A percentile compares a stretch with the other conserved stretches of the same genome.
Conservation (phyloP, 176 grass and related monocot species). For the Phoenix roebelenii region DNA sequence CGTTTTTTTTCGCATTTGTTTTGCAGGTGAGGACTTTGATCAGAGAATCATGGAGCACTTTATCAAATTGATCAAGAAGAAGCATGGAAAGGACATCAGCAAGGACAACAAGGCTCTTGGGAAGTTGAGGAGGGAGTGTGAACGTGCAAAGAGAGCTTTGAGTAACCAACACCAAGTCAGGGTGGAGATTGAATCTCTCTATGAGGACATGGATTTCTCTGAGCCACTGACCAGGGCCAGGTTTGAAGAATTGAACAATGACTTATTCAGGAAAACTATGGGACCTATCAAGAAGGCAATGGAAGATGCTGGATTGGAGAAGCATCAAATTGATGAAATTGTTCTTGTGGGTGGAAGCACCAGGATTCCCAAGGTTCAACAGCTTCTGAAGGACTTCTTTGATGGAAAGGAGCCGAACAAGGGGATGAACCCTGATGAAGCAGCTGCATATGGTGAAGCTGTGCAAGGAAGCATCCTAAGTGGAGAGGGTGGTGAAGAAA, state of each 20-base stretch:
- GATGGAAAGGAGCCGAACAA: conserved; percentile 52
- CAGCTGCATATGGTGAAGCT: conserved; percentile 49
- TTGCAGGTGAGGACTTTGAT: conserved; percentile 69
- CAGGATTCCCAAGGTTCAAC: conserved; percentile 72
- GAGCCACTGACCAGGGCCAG: conserved; percentile 50
- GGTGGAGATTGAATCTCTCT: conserved; percentile 47
- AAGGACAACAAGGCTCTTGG: conserved; percentile 43
- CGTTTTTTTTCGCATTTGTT: background rate
- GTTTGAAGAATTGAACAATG: conserved; percentile 63
- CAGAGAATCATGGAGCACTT: conserved; percentile 66
- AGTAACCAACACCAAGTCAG: conserved; percentile 59
- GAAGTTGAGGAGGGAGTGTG: conserved; percentile 52
- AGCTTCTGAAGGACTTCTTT: conserved; percentile 62
- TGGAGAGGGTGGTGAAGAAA: conserved; percentile 41
- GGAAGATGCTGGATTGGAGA: conserved; percentile 49
- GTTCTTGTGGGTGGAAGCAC: conserved; percentile 76
- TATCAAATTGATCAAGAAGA: conserved; percentile 54
- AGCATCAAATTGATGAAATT: conserved; percentile 49
- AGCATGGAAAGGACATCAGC: conserved; percentile 46
- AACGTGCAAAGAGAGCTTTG: conserved; percentile 61
- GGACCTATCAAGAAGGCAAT: conserved; percentile 63
- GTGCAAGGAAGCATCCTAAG: conserved; percentile 47
- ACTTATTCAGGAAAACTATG: conserved; percentile 74
- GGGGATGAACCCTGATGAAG: conserved; percentile 54
- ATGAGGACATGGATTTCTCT: conserved; percentile 50